Evolutionary conservation across 257 asterid species (phyloP), one percentile per base, ranked within the genome.

Genomic region (Rhazya stricta): DNA sequence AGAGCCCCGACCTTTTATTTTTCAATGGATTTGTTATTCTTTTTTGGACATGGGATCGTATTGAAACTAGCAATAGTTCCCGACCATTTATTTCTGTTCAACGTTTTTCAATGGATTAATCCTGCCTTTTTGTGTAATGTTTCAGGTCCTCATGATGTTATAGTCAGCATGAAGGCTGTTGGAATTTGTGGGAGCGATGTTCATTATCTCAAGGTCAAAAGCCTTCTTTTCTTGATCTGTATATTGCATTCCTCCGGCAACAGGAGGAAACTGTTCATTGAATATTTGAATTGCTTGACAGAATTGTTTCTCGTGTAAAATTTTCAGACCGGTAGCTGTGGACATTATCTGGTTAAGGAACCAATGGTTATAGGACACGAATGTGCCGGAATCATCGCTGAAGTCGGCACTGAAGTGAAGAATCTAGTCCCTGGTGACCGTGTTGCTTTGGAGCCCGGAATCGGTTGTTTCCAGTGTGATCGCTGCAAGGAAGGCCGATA

Each of bases 141-240:
- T 37, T 36, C 67, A 93, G 97, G 98, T 18, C 87, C 97, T 65
- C 91, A 83, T 78, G 98, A 93, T 85, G 97, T 91, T 75, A 88
- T 88, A 82, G 89, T 93, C 76, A 84, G 89, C 69, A 93, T 93
- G 92, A 93, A 93, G 83, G 97, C 98, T 83, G 97, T 91, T 72
- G 98, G 98, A 65, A 93, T 94, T 53, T 91, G 98, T 84, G 97
- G 98, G 77, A 94, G 98, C 84, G 98, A 94, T 85, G 98, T 94
- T 81, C 97, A 91, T 81, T 89, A 85, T 80, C 96, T 91, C 88
- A 93, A 90, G 98, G 97, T 93, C 54, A 74, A 63, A 27, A 60
- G 6, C 69, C n/a, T 54, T 1, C 56, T 3, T 27, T 27, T 19
- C 10, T 61, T 53, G 10, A 1, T 54, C 0, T 54, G 11, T 51